Evolutionary conservation across 371 early-diverging fungal species (phyloP).

Genomic region (Zychaea mexicana): DNA sequence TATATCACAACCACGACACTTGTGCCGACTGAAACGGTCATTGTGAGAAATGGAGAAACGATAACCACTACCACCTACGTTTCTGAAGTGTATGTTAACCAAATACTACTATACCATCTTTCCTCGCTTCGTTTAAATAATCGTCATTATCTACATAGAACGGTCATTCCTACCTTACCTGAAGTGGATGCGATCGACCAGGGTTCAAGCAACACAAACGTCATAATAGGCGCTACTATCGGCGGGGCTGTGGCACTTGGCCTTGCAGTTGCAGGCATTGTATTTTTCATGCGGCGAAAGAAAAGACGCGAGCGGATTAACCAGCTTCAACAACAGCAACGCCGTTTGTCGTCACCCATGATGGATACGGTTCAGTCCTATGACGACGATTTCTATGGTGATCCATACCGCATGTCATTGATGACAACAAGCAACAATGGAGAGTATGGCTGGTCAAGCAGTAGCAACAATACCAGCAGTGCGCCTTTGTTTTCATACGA

Average conservation of each 20-base stretch:
- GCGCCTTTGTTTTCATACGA: neutral
- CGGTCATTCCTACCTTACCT: neutral
- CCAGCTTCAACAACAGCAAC: neutral
- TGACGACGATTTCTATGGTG: slow-evolving; percentile 15
- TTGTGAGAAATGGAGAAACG: neutral
- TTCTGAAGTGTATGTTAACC: neutral
- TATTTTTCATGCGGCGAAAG: neutral
- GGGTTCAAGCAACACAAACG: neutral
- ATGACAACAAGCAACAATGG: neutral
- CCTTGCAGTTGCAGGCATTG: neutral
- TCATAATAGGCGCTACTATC: slow-evolving; percentile 3
- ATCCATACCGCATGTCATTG: slow-evolving; percentile 3
- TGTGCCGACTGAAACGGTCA: slow-evolving; percentile 1
- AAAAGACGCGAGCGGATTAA: neutral
- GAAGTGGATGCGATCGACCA: neutral
- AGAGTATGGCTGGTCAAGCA: slow-evolving; percentile 9
- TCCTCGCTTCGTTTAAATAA: neutral
- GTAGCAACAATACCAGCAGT: neutral
- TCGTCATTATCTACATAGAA: neutral
- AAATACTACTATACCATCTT: neutral
- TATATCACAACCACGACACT: neutral
- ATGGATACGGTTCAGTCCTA: neutral
- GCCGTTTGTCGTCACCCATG: slow-evolving; percentile 3
- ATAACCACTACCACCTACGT: neutral
- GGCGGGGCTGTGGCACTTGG: slow-evolving; percentile 3